Conservation (phyloP, 257 asterid species). For the Penstemon davidsonii region DNA sequence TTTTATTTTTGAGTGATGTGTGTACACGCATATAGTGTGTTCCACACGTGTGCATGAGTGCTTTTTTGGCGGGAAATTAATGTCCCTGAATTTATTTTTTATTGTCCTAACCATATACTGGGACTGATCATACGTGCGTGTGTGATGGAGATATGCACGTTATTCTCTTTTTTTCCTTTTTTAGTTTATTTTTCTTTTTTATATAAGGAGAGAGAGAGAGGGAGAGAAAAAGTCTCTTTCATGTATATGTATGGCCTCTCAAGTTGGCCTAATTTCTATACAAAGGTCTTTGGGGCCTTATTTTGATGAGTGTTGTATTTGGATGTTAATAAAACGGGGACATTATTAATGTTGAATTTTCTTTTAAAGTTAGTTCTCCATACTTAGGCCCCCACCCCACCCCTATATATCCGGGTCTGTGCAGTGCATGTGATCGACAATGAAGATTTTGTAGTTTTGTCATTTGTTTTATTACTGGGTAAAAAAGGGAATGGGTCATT, state of each 20-base stretch:
- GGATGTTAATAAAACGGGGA: constrained; percentile 35
- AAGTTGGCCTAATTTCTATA: constrained; percentile 50
- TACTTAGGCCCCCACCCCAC: neutral
- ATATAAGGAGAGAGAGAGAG: constrained; percentile 16
- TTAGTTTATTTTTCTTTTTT: constrained; percentile 16
- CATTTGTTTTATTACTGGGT: constrained; percentile 55
- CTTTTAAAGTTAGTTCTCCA: neutral
- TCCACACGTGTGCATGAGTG: constrained; percentile 61
- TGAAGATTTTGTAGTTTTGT: constrained; percentile 76
- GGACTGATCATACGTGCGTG: constrained; percentile 49
- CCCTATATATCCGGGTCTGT: constrained; percentile 31
- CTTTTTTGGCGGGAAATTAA: constrained; percentile 61
- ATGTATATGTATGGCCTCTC: constrained; percentile 36
- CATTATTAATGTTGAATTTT: constrained; percentile 8
- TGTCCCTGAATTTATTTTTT: constrained; percentile 20
- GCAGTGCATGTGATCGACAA: constrained; percentile 80
- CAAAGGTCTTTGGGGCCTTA: constrained; percentile 93
- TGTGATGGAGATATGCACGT: constrained; percentile 50
- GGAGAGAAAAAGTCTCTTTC: constrained; percentile 28
- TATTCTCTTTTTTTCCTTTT: constrained; percentile 28
- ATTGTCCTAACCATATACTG: constrained; percentile 56
- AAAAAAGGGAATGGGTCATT: constrained; percentile 24
- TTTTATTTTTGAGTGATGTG: constrained; percentile 50
- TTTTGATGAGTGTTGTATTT: constrained; percentile 51
- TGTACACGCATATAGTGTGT: constrained; percentile 41